Evolutionary conservation across 768 basidiomycete genomes (phyloP).

Genomic region (Amanita brunnescens): DNA sequence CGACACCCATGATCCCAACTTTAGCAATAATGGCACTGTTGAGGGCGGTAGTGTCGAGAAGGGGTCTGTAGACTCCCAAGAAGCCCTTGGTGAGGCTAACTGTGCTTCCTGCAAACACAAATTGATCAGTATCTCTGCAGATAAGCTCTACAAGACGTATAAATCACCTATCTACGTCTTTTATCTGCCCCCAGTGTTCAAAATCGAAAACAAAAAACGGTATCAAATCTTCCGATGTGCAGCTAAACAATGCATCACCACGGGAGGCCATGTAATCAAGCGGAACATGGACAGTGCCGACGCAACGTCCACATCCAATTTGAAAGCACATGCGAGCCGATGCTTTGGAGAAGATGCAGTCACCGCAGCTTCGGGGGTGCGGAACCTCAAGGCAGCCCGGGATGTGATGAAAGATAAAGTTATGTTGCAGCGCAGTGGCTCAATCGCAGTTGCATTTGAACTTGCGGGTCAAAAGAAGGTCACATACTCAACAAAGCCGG

Average conservation of each 20-base stretch:
- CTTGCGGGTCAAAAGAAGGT: neutral
- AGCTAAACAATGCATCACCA: neutral
- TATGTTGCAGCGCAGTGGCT: neutral
- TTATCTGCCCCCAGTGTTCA: neutral
- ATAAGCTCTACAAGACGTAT: conserved; percentile 1
- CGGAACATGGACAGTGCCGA: conserved; percentile 8
- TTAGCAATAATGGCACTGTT: too few relatives aligned
- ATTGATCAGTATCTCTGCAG: neutral
- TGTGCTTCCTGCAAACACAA: neutral
- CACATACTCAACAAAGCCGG: neutral
- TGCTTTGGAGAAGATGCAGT: conserved; percentile 22
- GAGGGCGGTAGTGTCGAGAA: neutral
- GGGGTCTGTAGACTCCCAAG: neutral
- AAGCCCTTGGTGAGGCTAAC: neutral
- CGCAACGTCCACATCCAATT: conserved; percentile 15
- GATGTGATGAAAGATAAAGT: conserved; percentile 3
- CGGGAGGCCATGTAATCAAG: neutral
- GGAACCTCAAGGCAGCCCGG: conserved; percentile 4
- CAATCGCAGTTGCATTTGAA: neutral
- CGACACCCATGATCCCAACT: too few relatives aligned
- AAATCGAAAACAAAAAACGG: neutral
- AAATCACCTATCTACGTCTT: conserved; percentile 9
- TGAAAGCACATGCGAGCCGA: conserved; percentile 14
- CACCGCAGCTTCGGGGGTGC: conserved; percentile 8
- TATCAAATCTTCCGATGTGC: neutral